Conservation (phyloP, 441 rosid genomes). For the Populus hybrid region DNA sequence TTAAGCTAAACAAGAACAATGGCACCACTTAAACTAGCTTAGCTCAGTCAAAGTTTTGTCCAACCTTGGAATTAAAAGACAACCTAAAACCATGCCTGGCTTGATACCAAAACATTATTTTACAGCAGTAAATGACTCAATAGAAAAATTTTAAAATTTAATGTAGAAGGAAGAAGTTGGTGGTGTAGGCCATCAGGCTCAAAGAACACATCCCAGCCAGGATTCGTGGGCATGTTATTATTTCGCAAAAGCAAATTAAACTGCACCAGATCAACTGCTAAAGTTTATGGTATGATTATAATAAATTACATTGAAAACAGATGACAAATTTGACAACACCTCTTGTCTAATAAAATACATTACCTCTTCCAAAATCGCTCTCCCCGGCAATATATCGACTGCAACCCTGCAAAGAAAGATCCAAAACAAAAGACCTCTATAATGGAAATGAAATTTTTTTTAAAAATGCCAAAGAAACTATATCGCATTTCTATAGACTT, state of each 20-base stretch:
- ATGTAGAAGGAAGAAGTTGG: background rate
- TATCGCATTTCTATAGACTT: background rate
- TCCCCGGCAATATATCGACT: slow-evolving; percentile 62
- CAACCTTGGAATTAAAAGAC: background rate
- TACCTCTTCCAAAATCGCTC: slow-evolving; percentile 67
- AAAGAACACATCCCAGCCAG: background rate
- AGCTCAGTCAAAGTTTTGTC: background rate
- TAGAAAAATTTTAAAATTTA: background rate
- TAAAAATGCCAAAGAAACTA: background rate
- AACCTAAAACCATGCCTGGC: background rate
- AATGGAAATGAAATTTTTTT: background rate
- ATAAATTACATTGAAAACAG: background rate
- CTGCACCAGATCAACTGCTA: background rate
- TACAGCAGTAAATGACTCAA: background rate
- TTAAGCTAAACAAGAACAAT: background rate
- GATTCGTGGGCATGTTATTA: background rate
- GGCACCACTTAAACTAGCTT: background rate
- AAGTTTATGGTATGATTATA: background rate
- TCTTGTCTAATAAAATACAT: slow-evolving; percentile 11
- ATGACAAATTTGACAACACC: background rate
- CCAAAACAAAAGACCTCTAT: slow-evolving; percentile 3
- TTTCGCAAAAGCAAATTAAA: slow-evolving; percentile 8
- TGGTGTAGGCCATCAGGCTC: background rate
- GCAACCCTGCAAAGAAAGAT: slow-evolving; percentile 67
- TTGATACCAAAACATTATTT: background rate